Conservation (phyloP, 1,284 basidiomycete genomes). For the Cerrena zonata region DNA sequence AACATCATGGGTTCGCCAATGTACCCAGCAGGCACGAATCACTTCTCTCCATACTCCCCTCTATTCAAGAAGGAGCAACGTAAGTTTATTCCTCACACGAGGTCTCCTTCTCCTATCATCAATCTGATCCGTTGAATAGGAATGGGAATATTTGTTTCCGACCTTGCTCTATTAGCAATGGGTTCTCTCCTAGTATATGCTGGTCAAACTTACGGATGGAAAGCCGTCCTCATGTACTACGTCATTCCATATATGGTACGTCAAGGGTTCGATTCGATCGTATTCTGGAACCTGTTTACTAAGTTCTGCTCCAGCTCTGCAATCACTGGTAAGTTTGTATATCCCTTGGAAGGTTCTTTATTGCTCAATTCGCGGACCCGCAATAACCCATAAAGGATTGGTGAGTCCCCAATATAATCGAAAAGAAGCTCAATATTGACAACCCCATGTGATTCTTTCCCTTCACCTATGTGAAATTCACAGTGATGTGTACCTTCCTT, state of each 20-base stretch:
- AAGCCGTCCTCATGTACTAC: constrained; percentile 41
- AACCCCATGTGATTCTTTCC: constrained; percentile 1
- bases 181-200: constrained; percentile 32
- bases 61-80: constrained; percentile 72
- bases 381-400: constrained; percentile 39
- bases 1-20: constrained; percentile 29
- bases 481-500: constrained; percentile 44
- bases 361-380: background rate
- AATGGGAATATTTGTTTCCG: constrained; percentile 42
- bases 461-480: constrained; percentile 25
- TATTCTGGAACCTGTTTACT: background rate
- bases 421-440: background rate
- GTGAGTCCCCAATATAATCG: constrained; percentile 47
- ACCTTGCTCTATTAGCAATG: constrained; percentile 44
- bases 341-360: constrained; percentile 21
- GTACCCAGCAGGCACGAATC: constrained; percentile 35
- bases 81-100: constrained; percentile 11
- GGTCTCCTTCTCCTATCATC: background rate
- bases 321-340: constrained; percentile 41
- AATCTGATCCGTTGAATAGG: constrained; percentile 15
- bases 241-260: constrained; percentile 45
- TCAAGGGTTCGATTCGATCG: background rate
- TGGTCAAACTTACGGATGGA: constrained; percentile 36
- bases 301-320: constrained; percentile 34
- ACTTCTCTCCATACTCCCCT: constrained; percentile 67